Evolutionary conservation across 805 yeast genomes (phyloP), one percentile per base, ranked within the genome.

Genomic region (Ogataea trehalophila): DNA sequence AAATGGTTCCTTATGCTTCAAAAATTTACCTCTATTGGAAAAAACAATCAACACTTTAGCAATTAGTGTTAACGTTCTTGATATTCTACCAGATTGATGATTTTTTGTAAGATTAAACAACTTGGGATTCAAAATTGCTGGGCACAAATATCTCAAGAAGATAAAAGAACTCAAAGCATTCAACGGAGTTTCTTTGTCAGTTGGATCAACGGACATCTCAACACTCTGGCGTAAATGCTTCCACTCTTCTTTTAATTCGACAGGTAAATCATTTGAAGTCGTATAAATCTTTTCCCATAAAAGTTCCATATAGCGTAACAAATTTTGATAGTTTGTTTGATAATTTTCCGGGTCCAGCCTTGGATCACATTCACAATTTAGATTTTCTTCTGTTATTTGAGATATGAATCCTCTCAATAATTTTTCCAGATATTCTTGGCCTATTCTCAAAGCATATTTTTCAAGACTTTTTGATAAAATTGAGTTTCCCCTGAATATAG

Each of bases 121-220:
- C 58, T 88, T 89, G 0, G 99, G 99, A 58, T 89, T 91, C 60
- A 94, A 68, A 29, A 92, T 77, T 0, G 96, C 96, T 0, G 99
- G 98, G 58, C 97, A 90, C 53, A 90, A 77, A 64, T 84, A 87
- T 50, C 97, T 71, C 50, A 92, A 68, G 62, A 92, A 94, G 13
- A 92, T 69, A 58, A 94, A 87, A 0, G 96, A 90, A 18, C 94
- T 78, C 33, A 91, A 68, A 43, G 95, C 86, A 59, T 90, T 85
- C 49, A 85, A 70, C 0, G 89, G 76, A 9, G 71, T 61, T 6
- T 65, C 68, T 0, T 47, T 43, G 57, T 82, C 85, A 14, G 68
- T 72, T 1, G 83, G 80, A 52, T 77, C 81, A 50, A 80, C 74
- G 11, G 79, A 77, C 37, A 79, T 62, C 55, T 85, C 95, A 22